Percentiles rank a stretch among this genome's conserved stretches.
phyloP scores from a whole-genome alignment of 331 rosid genomes.

The Rosa hybrid region DNA sequence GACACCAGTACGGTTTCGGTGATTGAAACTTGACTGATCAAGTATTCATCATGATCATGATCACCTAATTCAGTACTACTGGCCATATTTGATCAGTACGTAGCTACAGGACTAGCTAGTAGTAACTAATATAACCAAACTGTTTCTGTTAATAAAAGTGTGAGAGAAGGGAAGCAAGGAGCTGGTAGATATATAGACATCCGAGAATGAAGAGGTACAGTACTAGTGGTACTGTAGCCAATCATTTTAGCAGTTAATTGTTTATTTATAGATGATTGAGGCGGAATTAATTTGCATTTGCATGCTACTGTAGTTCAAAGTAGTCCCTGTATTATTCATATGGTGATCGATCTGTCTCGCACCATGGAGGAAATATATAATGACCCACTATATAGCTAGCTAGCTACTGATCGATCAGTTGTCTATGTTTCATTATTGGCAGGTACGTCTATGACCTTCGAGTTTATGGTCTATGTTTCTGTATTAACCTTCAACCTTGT shows the following conservation, averaged over 20 bases:
- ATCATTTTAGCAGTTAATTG: neutral
- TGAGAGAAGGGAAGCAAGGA: conserved; percentile 25
- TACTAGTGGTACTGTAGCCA: neutral
- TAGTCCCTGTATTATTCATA: neutral
- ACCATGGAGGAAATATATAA: conserved; percentile 33
- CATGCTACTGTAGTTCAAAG: conserved; percentile 48
- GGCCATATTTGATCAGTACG: neutral
- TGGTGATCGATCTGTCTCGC: conserved; percentile 49
- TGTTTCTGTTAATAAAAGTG: neutral
- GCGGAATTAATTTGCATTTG: conserved; percentile 27
- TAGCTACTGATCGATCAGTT: neutral
- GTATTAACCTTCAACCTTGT: neutral
- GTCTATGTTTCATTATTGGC: neutral
- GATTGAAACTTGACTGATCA: conserved; percentile 41
- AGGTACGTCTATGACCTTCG: neutral
- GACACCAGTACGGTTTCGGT: conserved; percentile 46
- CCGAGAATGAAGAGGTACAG: neutral
- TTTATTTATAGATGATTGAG: neutral
- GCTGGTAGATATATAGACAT: conserved; percentile 25
- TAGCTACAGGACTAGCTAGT: neutral
- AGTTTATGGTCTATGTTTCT: neutral
- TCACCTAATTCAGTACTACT: neutral
- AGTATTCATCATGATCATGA: conserved; percentile 29
- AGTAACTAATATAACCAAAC: neutral
- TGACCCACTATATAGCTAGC: conserved; percentile 32